Evolutionary conservation across 352 stramenopile species (phyloP).

Genomic region (Phytophthora tentaculata): DNA sequence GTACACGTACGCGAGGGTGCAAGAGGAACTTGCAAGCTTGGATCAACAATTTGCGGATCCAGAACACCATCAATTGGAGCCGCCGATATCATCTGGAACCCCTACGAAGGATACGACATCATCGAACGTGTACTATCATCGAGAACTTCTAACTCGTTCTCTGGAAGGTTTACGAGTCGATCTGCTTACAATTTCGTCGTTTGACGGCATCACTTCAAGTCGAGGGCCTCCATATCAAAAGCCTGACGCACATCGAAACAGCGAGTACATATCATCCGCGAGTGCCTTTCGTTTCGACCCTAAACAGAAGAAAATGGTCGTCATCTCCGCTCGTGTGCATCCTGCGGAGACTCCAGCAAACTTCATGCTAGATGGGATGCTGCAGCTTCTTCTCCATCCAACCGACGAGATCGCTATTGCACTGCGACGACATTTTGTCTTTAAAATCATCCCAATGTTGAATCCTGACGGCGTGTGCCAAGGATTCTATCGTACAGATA

Average conservation of each 20-base stretch:
- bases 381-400: conserved; percentile 79
- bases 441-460: conserved; percentile 93
- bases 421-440: conserved; percentile 82
- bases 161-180: conserved; percentile 67
- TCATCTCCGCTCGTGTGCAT: conserved; percentile 88
- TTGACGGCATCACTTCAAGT: conserved; percentile 45
- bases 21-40: conserved; percentile 52
- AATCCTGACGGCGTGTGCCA: conserved; percentile 91
- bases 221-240: conserved; percentile 18
- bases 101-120: not conserved
- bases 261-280: conserved; percentile 30
- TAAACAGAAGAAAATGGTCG: conserved; percentile 56
- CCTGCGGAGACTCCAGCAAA: conserved; percentile 84
- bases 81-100: not conserved
- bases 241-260: conserved; percentile 10
- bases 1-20: conserved; percentile 81
- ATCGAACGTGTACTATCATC: conserved; percentile 80
- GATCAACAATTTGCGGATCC: conserved; percentile 35
- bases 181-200: conserved; percentile 88
- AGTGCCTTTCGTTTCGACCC: conserved; percentile 38
- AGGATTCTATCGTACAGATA: conserved; percentile 90
- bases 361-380: conserved; percentile 92
- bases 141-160: conserved; percentile 76
- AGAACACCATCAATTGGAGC: not conserved
- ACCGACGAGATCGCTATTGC: conserved; percentile 59